phyloP scores from a whole-genome alignment of 1,284 basidiomycete genomes.

The Boletus sp. region DNA sequence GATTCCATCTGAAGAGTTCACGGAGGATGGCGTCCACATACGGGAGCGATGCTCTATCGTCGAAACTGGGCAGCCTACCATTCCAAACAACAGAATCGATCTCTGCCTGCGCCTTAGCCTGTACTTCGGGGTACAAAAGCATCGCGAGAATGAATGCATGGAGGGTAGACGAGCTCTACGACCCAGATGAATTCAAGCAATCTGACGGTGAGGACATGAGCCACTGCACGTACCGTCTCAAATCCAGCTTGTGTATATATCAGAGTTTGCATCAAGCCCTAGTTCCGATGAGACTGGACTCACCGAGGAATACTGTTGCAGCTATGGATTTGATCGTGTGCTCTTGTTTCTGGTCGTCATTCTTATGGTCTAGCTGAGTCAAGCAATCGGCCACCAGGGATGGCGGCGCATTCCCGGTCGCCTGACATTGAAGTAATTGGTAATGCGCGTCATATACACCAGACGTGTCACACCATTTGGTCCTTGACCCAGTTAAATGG shows the following conservation, averaged over 20 bases:
- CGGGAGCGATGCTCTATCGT: slow-evolving; percentile 32
- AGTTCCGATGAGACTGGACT: background rate
- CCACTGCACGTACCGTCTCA: slow-evolving; percentile 25
- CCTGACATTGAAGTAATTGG: slow-evolving; percentile 6
- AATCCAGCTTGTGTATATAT: slow-evolving; percentile 21
- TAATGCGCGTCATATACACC: background rate
- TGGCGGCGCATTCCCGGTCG: slow-evolving; percentile 15
- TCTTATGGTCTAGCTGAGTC: slow-evolving; percentile 13
- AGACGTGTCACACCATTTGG: slow-evolving; percentile 10
- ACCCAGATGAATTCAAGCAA: background rate
- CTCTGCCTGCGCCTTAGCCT: slow-evolving; percentile 32
- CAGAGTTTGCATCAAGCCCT: background rate
- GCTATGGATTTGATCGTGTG: slow-evolving; percentile 25
- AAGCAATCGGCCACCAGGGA: slow-evolving; percentile 28
- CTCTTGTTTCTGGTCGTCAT: slow-evolving; percentile 17
- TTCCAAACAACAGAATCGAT: slow-evolving; percentile 33
- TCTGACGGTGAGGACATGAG: background rate
- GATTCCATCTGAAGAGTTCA: slow-evolving; percentile 38
- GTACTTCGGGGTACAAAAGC: slow-evolving; percentile 36
- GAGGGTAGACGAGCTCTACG: slow-evolving; percentile 27
- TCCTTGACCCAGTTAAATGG: slow-evolving; percentile 25
- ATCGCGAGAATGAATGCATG: slow-evolving; percentile 36
- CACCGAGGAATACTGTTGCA: slow-evolving; percentile 25
- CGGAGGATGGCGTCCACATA: slow-evolving; percentile 36
- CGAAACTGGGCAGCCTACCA: slow-evolving; percentile 33